phyloP scores from a whole-genome alignment of 2,329 filamentous ascomycete species.

The Venturia nashicola region DNA sequence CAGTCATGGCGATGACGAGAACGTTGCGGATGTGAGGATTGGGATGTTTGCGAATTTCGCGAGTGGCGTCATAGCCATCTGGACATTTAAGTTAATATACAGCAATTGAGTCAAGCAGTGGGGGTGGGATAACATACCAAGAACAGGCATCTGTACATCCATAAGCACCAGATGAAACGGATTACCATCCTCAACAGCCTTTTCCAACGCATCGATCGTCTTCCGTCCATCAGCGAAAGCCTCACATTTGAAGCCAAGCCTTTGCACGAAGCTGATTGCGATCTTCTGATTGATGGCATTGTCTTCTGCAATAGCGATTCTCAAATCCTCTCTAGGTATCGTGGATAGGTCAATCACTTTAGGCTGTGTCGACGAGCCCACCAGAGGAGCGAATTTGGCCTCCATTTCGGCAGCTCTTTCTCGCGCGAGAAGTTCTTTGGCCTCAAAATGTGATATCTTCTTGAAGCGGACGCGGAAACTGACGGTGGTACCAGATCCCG shows the following conservation, averaged over 20 bases:
- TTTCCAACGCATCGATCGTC: conserved; percentile 73
- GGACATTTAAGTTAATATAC: conserved; percentile 22
- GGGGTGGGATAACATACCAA: conserved; percentile 40
- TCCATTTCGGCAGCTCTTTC: conserved; percentile 39
- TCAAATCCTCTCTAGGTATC: conserved; percentile 64
- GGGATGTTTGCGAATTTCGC: conserved; percentile 63
- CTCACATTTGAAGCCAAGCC: conserved; percentile 75
- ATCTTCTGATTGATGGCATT: conserved; percentile 93
- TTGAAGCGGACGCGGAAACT: conserved; percentile 79
- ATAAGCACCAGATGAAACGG: conserved; percentile 89
- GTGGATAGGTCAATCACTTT: conserved; percentile 51
- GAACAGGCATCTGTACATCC: conserved; percentile 92
- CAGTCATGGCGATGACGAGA: conserved; percentile 96
- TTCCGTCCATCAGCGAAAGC: conserved; percentile 84
- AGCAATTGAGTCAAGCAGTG: too few relatives aligned
- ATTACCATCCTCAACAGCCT: conserved; percentile 54
- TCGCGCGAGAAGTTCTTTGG: conserved; percentile 22
- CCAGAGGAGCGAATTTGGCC: conserved; percentile 38
- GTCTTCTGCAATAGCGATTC: conserved; percentile 89
- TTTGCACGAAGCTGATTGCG: conserved; percentile 78
- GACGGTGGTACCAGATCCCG: conserved; percentile 56
- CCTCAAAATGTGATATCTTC: conserved; percentile 56
- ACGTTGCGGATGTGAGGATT: conserved; percentile 67
- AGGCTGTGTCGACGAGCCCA: conserved; percentile 27
- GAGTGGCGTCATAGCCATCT: conserved; percentile 55